These are phyloP conservation scores for Rhizophagus sp. DNA, from an alignment of 192 early-diverging fungal species.

Conservation along the genomic window DNA sequence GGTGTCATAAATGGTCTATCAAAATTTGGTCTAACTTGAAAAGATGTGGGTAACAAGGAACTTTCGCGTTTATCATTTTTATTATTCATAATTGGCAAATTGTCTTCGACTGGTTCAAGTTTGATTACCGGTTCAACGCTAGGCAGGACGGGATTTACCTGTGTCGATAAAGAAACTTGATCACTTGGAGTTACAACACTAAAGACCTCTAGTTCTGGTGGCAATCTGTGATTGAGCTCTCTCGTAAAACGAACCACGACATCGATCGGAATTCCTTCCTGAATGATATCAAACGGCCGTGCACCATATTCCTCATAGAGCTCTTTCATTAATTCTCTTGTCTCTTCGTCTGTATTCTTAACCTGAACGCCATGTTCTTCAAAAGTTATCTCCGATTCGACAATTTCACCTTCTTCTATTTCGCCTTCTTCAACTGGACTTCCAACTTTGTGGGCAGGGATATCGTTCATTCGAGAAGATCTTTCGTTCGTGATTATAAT, in stretches of 20 bases:
- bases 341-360: background rate
- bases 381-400: background rate
- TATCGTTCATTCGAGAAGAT: too few species aligned
- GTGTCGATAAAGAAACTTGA: background rate
- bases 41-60: background rate
- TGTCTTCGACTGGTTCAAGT: background rate
- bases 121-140: background rate
- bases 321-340: background rate
- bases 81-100: background rate
- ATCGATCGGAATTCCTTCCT: background rate
- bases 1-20: background rate
- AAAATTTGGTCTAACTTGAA: background rate
- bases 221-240: background rate
- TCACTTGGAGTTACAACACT: background rate
- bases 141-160: background rate
- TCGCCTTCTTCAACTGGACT: background rate
- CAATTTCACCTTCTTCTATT: background rate
- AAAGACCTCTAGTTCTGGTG: background rate
- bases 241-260: background rate
- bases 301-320: background rate
- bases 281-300: background rate
- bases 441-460: background rate
- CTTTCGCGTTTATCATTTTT: background rate
- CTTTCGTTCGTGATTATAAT: too few species aligned
- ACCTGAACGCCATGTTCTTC: background rate